phyloP scores from a whole-genome alignment of 1,284 basidiomycete species.

The Cutaneotrichosporon sp. region DNA sequence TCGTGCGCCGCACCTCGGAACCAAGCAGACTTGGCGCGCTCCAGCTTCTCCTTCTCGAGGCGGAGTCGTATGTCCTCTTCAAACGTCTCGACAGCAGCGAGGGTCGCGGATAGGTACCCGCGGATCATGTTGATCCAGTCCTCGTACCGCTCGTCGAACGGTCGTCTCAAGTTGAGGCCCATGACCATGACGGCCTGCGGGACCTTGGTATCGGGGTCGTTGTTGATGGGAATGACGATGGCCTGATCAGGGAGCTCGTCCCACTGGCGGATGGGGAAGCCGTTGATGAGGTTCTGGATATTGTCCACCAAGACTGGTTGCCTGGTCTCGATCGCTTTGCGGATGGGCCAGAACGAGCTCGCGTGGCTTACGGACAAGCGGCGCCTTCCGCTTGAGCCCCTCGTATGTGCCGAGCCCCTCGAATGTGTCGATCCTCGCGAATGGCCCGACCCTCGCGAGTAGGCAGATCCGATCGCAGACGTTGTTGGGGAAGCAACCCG shows the following conservation, averaged over 20 bases:
- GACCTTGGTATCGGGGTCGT: slow-evolving; percentile 15
- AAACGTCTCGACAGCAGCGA: slow-evolving; percentile 42
- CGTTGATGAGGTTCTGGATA: slow-evolving; percentile 37
- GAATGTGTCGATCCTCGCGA: background rate
- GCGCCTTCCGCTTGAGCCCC: background rate
- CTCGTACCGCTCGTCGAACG: slow-evolving; percentile 48
- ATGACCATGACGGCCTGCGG: slow-evolving; percentile 53
- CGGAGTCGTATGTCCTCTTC: slow-evolving; percentile 47
- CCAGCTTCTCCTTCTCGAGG: slow-evolving; percentile 51
- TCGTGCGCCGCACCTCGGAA: slow-evolving; percentile 54
- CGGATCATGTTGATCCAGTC: slow-evolving; percentile 42
- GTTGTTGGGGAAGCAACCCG: background rate
- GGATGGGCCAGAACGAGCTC: slow-evolving; percentile 40
- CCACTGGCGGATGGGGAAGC: slow-evolving; percentile 49
- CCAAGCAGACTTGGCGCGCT: slow-evolving; percentile 50
- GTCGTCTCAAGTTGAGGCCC: slow-evolving; percentile 50
- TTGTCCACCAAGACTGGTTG: slow-evolving; percentile 51
- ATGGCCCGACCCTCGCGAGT: background rate
- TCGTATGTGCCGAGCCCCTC: background rate
- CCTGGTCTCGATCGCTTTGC: slow-evolving; percentile 40
- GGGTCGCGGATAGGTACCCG: slow-evolving; percentile 39
- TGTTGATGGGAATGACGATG: slow-evolving; percentile 13
- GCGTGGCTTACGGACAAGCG: slow-evolving; percentile 1
- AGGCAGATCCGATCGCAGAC: background rate
- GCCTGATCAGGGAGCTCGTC: slow-evolving; percentile 39